phyloP scores from a whole-genome alignment of 805 yeast species.

The Yarrowia bubula region DNA sequence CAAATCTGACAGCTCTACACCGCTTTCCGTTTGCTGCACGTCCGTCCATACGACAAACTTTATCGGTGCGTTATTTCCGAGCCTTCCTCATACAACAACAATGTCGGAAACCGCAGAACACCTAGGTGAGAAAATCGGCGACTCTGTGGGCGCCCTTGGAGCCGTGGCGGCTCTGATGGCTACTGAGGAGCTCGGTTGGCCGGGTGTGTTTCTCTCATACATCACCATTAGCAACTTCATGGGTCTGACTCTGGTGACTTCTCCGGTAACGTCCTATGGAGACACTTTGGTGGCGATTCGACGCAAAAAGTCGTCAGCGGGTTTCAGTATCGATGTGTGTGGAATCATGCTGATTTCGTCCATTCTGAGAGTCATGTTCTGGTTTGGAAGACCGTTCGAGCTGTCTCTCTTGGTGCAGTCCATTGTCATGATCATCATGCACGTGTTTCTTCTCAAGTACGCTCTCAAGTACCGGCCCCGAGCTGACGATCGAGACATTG shows the following conservation, averaged over 20 bases:
- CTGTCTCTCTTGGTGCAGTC: constrained; percentile 75
- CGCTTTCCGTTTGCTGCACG: too few species aligned
- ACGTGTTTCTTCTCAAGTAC: constrained; percentile 58
- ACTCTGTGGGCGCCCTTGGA: constrained; percentile 16
- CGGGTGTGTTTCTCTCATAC: constrained; percentile 27
- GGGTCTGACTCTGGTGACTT: constrained; percentile 66
- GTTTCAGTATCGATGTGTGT: constrained; percentile 89
- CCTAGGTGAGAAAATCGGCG: constrained; percentile 18
- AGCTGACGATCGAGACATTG: constrained; percentile 6
- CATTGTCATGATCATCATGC: constrained; percentile 80
- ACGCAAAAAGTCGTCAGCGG: constrained; percentile 61
- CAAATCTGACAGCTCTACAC: too few species aligned
- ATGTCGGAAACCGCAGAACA: constrained; percentile 12
- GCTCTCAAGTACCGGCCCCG: constrained; percentile 46
- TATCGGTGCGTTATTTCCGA: not conserved
- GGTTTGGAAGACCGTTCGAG: constrained; percentile 77
- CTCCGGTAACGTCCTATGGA: constrained; percentile 86
- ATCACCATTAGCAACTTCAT: constrained; percentile 40
- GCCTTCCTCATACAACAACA: not conserved
- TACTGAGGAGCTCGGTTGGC: constrained; percentile 38
- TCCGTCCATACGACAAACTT: not conserved
- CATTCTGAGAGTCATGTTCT: constrained; percentile 70
- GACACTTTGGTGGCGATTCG: constrained; percentile 72
- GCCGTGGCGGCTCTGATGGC: constrained; percentile 11
- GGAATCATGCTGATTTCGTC: constrained; percentile 84